Evolutionary conservation across 768 basidiomycete genomes (phyloP), one percentile per base, ranked within the genome.

Genomic region (Tylopilus subfusipes): DNA sequence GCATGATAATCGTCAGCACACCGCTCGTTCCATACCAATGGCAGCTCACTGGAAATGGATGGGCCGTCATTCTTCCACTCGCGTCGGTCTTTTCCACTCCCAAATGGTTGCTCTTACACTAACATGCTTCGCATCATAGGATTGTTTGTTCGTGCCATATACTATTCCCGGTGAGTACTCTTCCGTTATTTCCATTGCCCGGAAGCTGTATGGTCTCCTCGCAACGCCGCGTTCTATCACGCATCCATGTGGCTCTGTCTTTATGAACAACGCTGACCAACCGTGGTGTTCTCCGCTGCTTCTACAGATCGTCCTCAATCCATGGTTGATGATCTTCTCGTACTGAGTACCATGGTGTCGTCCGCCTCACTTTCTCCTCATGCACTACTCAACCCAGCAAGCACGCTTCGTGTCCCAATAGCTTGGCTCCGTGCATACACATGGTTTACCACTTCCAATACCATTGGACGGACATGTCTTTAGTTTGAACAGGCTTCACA

Each of bases 311-410:
- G 85, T 91, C 40, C 80, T 94, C 54, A 94, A 94, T 63, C 92
- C 90, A 8, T 90, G 87, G 86, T 75, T 93, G 53, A 90, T 90
- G 86, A 88, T 90, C 51, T 92, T 93, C 73, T 85, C 84, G 0
- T 82, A 80, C 61, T 69, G 36, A 58, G 44, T 53, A n/a, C 39
- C 42, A n/a, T 46, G 44, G 38, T 6, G 36, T 14, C 48, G 46
- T 22, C 38, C 27, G 43, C 64, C 58, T 31, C 44, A 42, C 56
- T 11, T 14, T 50, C 34, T 27, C 55, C 54, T 49, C 61, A 16
- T 63, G 57, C n/a, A 40, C 42, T 34, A 31, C 27, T 30, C 44
- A 13, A 30, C 31, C 42, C 18, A 31, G 25, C 34, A 18, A 36
- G 22, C 30, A 31, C 31, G 36, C 42, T 8, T 14, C 22, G n/a